phyloP scores from a whole-genome alignment of 371 early-diverging fungal species.

The Lichtheimia hyalospora region DNA sequence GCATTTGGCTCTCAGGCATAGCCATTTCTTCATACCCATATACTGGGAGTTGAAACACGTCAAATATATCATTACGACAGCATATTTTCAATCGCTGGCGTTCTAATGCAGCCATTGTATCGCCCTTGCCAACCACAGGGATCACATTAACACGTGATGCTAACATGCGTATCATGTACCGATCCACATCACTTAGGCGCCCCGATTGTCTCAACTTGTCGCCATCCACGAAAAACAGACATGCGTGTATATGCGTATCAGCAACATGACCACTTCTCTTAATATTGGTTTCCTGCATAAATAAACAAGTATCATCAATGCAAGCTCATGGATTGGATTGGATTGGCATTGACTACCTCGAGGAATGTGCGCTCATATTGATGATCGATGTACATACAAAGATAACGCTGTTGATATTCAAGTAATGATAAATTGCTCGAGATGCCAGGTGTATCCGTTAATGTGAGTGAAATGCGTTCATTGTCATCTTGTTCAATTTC shows the following conservation, averaged over 20 bases:
- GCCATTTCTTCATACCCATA: conserved; percentile 64
- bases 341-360: conserved; percentile 53
- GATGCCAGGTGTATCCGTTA: conserved; percentile 84
- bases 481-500: conserved; percentile 80
- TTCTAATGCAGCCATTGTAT: conserved; percentile 91
- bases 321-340: too few species aligned
- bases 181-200: conserved; percentile 76
- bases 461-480: conserved; percentile 72
- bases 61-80: conserved; percentile 59
- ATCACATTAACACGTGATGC: conserved; percentile 90
- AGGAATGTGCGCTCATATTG: conserved; percentile 74
- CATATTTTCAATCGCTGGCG: conserved; percentile 75
- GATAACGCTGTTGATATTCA: conserved; percentile 50
- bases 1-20: conserved; percentile 10
- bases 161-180: conserved; percentile 81
- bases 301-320: background rate
- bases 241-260: conserved; percentile 91
- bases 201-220: too few species aligned
- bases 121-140: conserved; percentile 96
- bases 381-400: conserved; percentile 64
- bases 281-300: conserved; percentile 77
- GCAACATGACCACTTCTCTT: conserved; percentile 70
- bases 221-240: conserved; percentile 88
- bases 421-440: conserved; percentile 35
- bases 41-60: conserved; percentile 54